Conservation (phyloP, 2,329 filamentous ascomycete species). For the Penicillium sp. region DNA sequence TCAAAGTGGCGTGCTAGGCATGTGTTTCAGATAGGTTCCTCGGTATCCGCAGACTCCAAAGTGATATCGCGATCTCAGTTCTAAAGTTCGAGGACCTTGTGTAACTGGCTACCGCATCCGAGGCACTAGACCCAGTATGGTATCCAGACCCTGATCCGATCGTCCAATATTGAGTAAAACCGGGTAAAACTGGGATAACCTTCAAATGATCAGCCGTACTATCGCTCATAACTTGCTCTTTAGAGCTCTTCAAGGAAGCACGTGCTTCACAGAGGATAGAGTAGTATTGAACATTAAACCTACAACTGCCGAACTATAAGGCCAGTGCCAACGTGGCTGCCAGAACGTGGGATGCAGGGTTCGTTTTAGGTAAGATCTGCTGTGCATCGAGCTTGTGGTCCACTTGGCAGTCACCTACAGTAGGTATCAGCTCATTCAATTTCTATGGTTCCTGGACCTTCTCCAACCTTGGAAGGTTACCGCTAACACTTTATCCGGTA, state of each 20-base stretch:
- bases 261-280: not conserved
- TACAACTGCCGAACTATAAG: not conserved
- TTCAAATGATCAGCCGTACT: not conserved
- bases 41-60: slow-evolving; percentile 13
- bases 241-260: not conserved
- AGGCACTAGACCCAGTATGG: slow-evolving; percentile 13
- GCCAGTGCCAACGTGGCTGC: slow-evolving; percentile 4
- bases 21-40: slow-evolving; percentile 10
- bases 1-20: not conserved
- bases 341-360: slow-evolving; percentile 10
- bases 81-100: slow-evolving; percentile 1
- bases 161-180: not conserved
- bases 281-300: not conserved
- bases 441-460: not conserved
- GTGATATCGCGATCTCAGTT: slow-evolving; percentile 5
- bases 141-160: slow-evolving; percentile 7
- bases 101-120: not conserved
- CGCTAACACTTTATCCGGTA: not conserved
- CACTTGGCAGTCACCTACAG: not conserved
- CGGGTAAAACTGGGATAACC: not conserved
- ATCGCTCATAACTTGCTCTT: slow-evolving; percentile 1
- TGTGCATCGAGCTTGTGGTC: slow-evolving; percentile 8
- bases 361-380: slow-evolving; percentile 21
- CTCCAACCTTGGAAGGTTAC: not conserved
- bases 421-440: not conserved